Evolutionary conservation across 768 basidiomycete genomes (phyloP).

Genomic region (Rhodotorula toruloides): DNA sequence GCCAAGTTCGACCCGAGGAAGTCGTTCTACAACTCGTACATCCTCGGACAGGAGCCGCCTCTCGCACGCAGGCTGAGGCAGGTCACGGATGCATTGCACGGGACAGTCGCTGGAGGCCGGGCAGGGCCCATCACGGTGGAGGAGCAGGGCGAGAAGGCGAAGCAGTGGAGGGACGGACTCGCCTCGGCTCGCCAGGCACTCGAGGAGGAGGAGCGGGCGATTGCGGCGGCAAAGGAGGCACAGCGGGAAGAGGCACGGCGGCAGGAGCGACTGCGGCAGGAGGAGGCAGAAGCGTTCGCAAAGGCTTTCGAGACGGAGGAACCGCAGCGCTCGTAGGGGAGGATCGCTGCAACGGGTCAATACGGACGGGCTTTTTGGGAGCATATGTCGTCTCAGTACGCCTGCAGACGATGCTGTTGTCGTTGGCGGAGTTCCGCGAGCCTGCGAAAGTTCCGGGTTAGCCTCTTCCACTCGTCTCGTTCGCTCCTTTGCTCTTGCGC

Average conservation of each 20-base stretch:
- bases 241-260: too few relatives aligned
- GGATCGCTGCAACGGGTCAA: too few relatives aligned
- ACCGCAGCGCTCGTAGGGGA: neutral
- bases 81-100: constrained; percentile 24
- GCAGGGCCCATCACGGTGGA: constrained; percentile 7
- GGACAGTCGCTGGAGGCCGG: constrained; percentile 24
- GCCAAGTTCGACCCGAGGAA: constrained; percentile 12
- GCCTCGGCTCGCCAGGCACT: constrained; percentile 3
- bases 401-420: too few relatives aligned
- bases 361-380: too few relatives aligned
- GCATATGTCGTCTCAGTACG: too few relatives aligned
- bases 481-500: too few relatives aligned
- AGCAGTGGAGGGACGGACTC: constrained; percentile 22
- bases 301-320: constrained; percentile 5
- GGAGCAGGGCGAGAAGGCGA: constrained; percentile 19
- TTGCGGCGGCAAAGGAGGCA: too few relatives aligned
- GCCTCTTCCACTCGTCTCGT: too few relatives aligned
- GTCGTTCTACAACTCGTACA: constrained; percentile 5
- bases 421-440: too few relatives aligned
- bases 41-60: constrained; percentile 12
- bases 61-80: constrained; percentile 7
- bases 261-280: neutral
- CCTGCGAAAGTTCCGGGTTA: too few relatives aligned
- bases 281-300: constrained; percentile 20
- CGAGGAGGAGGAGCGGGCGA: too few relatives aligned